Base-by-base conservation (phyloP, 2,329 filamentous ascomycete genomes). In the Didymellaceae sp. region DNA sequence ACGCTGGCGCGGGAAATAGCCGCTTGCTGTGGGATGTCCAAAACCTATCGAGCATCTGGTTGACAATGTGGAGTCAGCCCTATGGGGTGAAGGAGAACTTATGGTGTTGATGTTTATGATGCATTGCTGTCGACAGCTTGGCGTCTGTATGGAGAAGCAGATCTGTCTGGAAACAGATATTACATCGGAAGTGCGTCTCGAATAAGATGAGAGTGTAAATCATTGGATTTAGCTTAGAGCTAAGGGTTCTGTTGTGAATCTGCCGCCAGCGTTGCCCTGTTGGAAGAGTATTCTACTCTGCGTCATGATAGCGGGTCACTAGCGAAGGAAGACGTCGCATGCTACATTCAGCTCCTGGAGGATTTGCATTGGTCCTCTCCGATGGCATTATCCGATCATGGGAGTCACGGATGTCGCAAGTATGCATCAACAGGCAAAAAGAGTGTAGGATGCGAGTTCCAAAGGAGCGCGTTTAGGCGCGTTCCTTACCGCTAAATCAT, bases 1-100 rank as follows among this genome's bases (percentile, higher is more conserved):
- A 67, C 65, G 57, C 49, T 65, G 59, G 64, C 63, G 63, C 65
- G 58, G 58, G 55, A 57, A 45, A 45, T 53, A 47, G 31, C 53
- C 54, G 58, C 56, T 55, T 51, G 54, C 40, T 17, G 25, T 33
- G 33, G 28, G 25, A 47, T 46, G 43, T 51, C 18, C 45, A 54
- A 59, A 61, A 57, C 61, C 58, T 54, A 58, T 57, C 46, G 54
- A 51, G 57, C 52, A 34, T 59, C 51, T 43, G 41, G 45, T 35
- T 38, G 26, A 20, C n/a, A 22, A 18, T 11, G 48, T 38, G 37
- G 37, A 37, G 31, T 13, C 32, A 52, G 42, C 37, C 37, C 42
- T 43, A 31, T 6, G 11, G 21, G 16, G 11, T 26, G 16, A 22
- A 4, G 13, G 16, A 6, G 21, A 20, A 11, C 6, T 2, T 31